Percentiles rank a stretch among this genome's conserved stretches.
Evolutionary conservation across 306 rosid species (phyloP).

Genomic region (Pyrus betulifolia): DNA sequence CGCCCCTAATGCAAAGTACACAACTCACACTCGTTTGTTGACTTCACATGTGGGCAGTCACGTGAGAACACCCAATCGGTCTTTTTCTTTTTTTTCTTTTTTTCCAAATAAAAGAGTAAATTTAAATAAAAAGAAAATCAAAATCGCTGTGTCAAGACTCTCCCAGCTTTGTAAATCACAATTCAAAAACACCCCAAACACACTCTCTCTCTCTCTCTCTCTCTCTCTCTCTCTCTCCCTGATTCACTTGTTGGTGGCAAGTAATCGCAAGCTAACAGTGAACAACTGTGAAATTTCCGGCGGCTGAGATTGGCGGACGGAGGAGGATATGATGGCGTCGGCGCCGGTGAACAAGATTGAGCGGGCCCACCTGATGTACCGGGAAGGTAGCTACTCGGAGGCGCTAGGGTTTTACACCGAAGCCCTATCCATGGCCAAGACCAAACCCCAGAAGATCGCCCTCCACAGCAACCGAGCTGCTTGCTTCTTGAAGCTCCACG

Average conservation of each 20-base stretch:
- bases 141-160: background rate
- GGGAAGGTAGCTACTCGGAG: constrained; percentile 67
- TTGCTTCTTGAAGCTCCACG: constrained; percentile 78
- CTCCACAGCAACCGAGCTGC: constrained; percentile 89
- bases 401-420: constrained; percentile 85
- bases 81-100: too few species aligned
- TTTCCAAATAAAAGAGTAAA: background rate
- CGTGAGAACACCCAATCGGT: background rate
- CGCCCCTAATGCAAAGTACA: too few species aligned
- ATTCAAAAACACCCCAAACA: background rate
- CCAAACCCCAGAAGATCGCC: constrained; percentile 70
- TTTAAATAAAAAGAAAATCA: background rate
- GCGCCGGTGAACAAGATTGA: constrained; percentile 67
- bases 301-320: background rate
- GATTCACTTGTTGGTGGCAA: background rate
- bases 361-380: constrained; percentile 76
- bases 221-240: background rate
- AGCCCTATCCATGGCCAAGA: constrained; percentile 62
- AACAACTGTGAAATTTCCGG: background rate
- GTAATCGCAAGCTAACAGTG: background rate
- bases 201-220: background rate
- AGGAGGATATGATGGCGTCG: constrained; percentile 32
- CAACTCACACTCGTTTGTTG: background rate
- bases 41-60: background rate
- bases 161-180: constrained; percentile 3